Evolutionary conservation across 495 filamentous ascomycete genomes (phyloP), one percentile per base, ranked within the genome.

Genomic region (Hypomontagnella submonticulosa): DNA sequence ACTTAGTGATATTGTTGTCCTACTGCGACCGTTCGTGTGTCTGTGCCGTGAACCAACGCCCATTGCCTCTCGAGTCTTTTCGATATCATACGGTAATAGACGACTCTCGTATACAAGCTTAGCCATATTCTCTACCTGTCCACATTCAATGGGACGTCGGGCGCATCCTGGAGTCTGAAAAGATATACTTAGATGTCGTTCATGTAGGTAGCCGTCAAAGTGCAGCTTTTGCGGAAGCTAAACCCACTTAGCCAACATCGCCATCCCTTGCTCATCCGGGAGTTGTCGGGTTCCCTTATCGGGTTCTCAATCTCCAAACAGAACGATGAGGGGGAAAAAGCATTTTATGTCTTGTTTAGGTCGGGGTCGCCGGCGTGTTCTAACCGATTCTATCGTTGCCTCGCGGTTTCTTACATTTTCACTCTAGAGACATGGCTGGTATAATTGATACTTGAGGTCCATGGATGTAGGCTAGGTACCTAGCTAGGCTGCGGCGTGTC

Each of bases 241-340:
- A 3, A 38, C 9, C n/a, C 3, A 2, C 36, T 11, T 3, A 12
- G 36, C 36, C 36, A 36, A 19, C 15, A 13, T 15, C 4, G 11
- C 27, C 13, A 30, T 52, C 61, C 48, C 48, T 54, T 44, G 41
- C 34, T 49, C 41, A 34, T 30, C 50, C 55, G 62, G 55, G 48
- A 15, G 19, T 27, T 34, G 27, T 52, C 61, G 54, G 53, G 41
- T 40, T 38, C 46, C 38, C n/a, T 27, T 34, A 16, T 52, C 61
- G 54, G 53, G 41, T 40, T 38, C 46, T 30, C 23, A 6, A 27
- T 6, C 23, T 27, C 3, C 23, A n/a, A 49, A 13, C 27, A 38
- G 15, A 57, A 38, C 33, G 23, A 41, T 52, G 11, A 30, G 30
- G n/a, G n/a, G n/a, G n/a, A n/a, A 18, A 43, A 5, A 15, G 36